Conservation (phyloP, 305 asterid species). For the Stenogyne calaminthoides region DNA sequence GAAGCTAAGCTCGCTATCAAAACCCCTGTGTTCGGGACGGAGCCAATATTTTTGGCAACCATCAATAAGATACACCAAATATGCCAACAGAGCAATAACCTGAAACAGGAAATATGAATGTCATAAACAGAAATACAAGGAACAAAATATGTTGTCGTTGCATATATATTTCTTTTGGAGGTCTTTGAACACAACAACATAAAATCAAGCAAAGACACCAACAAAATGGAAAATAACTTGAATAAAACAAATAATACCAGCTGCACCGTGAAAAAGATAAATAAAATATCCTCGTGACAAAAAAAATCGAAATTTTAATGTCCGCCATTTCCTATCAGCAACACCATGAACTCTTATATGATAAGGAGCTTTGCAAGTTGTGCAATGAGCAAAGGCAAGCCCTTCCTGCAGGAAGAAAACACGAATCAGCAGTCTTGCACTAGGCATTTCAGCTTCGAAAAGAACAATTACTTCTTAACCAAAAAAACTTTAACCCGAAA, state of each 20-base stretch:
- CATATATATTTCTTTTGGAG: not conserved
- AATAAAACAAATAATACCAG: constrained; percentile 47
- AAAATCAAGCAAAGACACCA: constrained; percentile 5
- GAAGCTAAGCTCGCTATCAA: constrained; percentile 75
- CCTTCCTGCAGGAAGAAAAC: constrained; percentile 72
- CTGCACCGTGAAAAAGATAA: constrained; percentile 86
- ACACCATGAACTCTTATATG: constrained; percentile 79
- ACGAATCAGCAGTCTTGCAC: not conserved
- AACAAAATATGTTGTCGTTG: not conserved
- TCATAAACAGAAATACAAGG: constrained; percentile 12
- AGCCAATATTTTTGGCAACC: constrained; percentile 73
- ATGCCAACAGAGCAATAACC: constrained; percentile 76
- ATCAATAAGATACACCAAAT: constrained; percentile 69
- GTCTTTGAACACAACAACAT: not conserved
- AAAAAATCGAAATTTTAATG: constrained; percentile 89
- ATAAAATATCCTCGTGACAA: constrained; percentile 91
- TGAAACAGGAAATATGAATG: constrained; percentile 38
- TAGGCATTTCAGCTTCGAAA: constrained; percentile 10
- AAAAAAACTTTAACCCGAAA: not conserved
- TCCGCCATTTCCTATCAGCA: constrained; percentile 95
- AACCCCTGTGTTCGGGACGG: constrained; percentile 76
- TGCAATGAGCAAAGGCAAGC: constrained; percentile 94
- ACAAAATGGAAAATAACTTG: not conserved
- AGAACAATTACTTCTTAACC: not conserved
- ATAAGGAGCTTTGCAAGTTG: constrained; percentile 98